phyloP scores from a whole-genome alignment of 1,139 yeast genomes.

The Saccharomyces hybrid region DNA sequence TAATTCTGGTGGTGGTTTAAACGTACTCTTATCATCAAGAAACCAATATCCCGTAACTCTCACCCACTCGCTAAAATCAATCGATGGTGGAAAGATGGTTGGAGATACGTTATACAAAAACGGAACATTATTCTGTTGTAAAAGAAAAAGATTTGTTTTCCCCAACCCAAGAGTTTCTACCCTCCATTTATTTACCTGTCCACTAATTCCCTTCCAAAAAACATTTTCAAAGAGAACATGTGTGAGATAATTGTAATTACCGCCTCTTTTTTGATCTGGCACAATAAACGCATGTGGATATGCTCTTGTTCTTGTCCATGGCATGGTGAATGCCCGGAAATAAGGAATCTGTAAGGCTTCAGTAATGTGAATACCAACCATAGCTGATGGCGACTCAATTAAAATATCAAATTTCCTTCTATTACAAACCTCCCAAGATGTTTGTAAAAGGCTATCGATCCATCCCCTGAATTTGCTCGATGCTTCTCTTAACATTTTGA shows the following conservation, averaged over 20 bases:
- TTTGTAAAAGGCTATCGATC: constrained; percentile 61
- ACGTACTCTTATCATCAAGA: constrained; percentile 59
- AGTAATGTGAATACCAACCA: constrained; percentile 93
- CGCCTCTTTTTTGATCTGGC: constrained; percentile 88
- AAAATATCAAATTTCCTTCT: constrained; percentile 57
- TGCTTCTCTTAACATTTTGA: constrained; percentile 77
- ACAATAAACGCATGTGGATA: constrained; percentile 95
- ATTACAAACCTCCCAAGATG: constrained; percentile 84
- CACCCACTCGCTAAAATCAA: constrained; percentile 91
- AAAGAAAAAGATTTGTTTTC: constrained; percentile 57
- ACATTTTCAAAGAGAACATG: constrained; percentile 88
- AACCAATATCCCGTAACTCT: constrained; percentile 96
- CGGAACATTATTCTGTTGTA: constrained; percentile 77
- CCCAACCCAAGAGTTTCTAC: constrained; percentile 55
- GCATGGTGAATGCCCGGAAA: constrained; percentile 94
- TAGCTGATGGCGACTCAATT: constrained; percentile 90
- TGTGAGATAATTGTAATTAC: constrained; percentile 83
- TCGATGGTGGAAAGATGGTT: constrained; percentile 79
- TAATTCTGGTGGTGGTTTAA: constrained; percentile 57
- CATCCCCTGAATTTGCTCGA: constrained; percentile 67
- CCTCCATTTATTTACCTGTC: constrained; percentile 86
- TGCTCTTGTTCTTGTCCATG: constrained; percentile 93
- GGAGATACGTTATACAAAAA: constrained; percentile 87
- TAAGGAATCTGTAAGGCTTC: constrained; percentile 86
- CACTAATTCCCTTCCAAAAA: constrained; percentile 89